Percentiles rank a stretch among this genome's conserved stretches.
phyloP scores from a whole-genome alignment of 768 basidiomycete species.

The Mycena polygramma region DNA sequence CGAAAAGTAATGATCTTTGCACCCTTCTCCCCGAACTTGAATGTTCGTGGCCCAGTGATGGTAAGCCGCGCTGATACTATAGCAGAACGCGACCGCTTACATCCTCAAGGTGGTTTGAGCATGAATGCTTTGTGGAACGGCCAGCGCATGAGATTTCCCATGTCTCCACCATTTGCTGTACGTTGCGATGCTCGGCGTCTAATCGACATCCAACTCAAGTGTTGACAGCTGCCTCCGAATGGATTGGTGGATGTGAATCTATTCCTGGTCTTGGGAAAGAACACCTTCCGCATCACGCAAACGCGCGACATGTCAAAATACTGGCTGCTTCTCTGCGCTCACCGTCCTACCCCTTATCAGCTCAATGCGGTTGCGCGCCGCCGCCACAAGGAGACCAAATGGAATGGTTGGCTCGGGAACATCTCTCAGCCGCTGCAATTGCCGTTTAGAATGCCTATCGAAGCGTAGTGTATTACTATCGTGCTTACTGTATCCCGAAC shows the following conservation, averaged over 20 bases:
- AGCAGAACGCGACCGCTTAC: background rate
- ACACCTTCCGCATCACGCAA: slow-evolving; percentile 59
- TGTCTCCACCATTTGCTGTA: slow-evolving; percentile 59
- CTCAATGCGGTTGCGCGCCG: slow-evolving; percentile 49
- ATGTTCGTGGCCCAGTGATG: slow-evolving; percentile 60
- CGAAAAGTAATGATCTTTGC: slow-evolving; percentile 36
- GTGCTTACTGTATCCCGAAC: background rate
- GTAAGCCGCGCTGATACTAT: slow-evolving; percentile 5
- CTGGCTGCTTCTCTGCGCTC: slow-evolving; percentile 61
- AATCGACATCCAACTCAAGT: background rate
- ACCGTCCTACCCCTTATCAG: slow-evolving; percentile 64
- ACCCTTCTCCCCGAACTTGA: slow-evolving; percentile 43
- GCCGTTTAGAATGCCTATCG: slow-evolving; percentile 31
- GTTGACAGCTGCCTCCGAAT: slow-evolving; percentile 58
- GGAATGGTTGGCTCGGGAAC: slow-evolving; percentile 56
- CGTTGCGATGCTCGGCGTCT: slow-evolving; percentile 25
- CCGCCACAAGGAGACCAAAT: slow-evolving; percentile 51
- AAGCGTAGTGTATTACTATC: slow-evolving; percentile 1
- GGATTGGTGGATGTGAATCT: slow-evolving; percentile 66
- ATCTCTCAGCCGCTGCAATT: slow-evolving; percentile 51
- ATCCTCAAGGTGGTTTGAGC: slow-evolving; percentile 43
- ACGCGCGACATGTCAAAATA: slow-evolving; percentile 58
- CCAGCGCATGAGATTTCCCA: slow-evolving; percentile 47
- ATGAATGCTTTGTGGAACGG: slow-evolving; percentile 52
- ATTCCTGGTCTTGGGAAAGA: slow-evolving; percentile 55